These are phyloP conservation scores for Nothomitra cinnamomea DNA, from an alignment of 2,329 filamentous ascomycete species.

Conservation along the genomic window DNA sequence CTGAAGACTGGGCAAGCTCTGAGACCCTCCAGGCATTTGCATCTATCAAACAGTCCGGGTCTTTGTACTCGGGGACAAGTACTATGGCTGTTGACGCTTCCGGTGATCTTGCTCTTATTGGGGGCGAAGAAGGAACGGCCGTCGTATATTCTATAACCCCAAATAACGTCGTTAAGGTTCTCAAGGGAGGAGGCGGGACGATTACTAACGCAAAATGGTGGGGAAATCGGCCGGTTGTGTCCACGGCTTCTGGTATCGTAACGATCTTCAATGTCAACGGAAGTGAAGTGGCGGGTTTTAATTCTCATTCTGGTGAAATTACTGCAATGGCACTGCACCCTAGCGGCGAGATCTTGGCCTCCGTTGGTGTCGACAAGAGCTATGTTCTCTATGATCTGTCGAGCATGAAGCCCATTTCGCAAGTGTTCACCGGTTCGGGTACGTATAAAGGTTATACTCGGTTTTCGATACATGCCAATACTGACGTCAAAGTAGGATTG, in stretches of 20 bases:
- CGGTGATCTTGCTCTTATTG: constrained; percentile 53
- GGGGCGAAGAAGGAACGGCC: constrained; percentile 55
- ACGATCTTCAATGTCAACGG: constrained; percentile 61
- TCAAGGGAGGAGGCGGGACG: constrained; percentile 46
- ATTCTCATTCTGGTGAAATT: constrained; percentile 68
- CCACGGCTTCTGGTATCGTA: constrained; percentile 58
- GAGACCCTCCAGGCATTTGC: constrained; percentile 51
- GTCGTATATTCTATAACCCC: constrained; percentile 66
- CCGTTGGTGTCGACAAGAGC: constrained; percentile 80
- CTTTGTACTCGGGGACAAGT: constrained; percentile 41
- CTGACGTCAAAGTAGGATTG: constrained; percentile 37
- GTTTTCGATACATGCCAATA: constrained; percentile 6
- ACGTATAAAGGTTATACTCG: constrained; percentile 23
- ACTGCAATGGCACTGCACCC: constrained; percentile 70
- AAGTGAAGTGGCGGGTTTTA: constrained; percentile 48
- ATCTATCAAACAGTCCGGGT: constrained; percentile 33
- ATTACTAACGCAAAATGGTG: constrained; percentile 51
- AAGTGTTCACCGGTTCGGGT: constrained; percentile 68
- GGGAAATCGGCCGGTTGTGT: constrained; percentile 51
- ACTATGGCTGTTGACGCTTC: constrained; percentile 39
- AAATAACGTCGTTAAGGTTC: constrained; percentile 53
- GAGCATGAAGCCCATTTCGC: constrained; percentile 49
- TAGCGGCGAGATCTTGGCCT: constrained; percentile 65
- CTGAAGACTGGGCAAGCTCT: constrained; percentile 65
- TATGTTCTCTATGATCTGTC: constrained; percentile 76